These are phyloP conservation scores for Podospora didyma DNA, from an alignment of 495 filamentous ascomycete genomes.

Conservation along the genomic window DNA sequence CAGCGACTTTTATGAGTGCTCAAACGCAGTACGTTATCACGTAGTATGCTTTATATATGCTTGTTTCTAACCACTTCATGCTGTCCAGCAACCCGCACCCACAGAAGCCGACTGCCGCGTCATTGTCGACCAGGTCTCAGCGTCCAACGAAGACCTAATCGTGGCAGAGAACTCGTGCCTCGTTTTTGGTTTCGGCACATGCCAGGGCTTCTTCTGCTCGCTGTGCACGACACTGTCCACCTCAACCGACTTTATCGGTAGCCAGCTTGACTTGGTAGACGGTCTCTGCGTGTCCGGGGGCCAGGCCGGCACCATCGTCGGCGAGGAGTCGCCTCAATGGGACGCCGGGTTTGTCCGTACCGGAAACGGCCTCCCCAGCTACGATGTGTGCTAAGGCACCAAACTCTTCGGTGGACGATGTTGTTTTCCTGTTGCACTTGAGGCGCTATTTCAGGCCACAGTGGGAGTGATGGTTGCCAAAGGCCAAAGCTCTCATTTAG, in stretches of 20 bases:
- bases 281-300: conserved; percentile 33
- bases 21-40: conserved; percentile 29
- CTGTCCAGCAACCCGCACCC: conserved; percentile 26
- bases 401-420: background rate
- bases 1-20: conserved; percentile 37
- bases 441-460: background rate
- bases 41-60: no score
- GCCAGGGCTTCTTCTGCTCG: conserved; percentile 42
- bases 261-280: conserved; percentile 34
- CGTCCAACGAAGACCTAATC: conserved; percentile 27
- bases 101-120: conserved; percentile 29
- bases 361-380: conserved; percentile 30
- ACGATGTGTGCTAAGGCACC: conserved; percentile 30
- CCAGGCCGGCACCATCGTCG: conserved; percentile 36
- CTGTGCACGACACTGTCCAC: conserved; percentile 33
- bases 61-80: background rate
- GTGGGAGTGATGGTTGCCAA: background rate
- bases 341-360: conserved; percentile 35
- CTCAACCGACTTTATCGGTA: conserved; percentile 36
- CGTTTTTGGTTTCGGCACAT: conserved; percentile 31
- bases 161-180: conserved; percentile 36
- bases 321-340: conserved; percentile 35
- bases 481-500: background rate
- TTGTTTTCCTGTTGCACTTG: background rate
- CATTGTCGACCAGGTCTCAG: conserved; percentile 30